Base-by-base conservation (phyloP, 2,329 filamentous ascomycete species). In the Blumeria graminis region DNA sequence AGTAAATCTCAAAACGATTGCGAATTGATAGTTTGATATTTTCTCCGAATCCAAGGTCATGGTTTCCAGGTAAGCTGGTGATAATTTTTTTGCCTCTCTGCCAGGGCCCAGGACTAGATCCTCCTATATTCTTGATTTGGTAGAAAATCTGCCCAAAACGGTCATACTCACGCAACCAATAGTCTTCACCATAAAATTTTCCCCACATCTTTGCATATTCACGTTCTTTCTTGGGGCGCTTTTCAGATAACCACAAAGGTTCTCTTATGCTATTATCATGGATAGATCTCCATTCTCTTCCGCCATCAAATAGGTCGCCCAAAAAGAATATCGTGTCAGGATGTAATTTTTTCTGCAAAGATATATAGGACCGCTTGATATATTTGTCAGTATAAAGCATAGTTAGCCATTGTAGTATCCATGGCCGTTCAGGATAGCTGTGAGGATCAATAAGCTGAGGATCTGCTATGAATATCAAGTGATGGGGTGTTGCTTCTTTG, bases 251-350 rank as follows among this genome's bases (percentile, higher is more conserved):
- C 78, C 78, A 82, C 60, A 72, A 71, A 0, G 77, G 76, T 60
- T 82, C 79, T 28, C 33, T 18, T 73, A 69, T 55, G 3, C 78
- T 79, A 50, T 74, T 68, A 46, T 77, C 82, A 28, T 73, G 73
- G 1, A 69, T 71, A 11, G 89, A 90, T 62, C 82, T 84, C 92
- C 92, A 98, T 71, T 98, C 92, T 62, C 92, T 78, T 8, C 92
- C 92, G 3, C 92, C 92, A 65, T 98, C 92, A 64, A 98, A 95
- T 0, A 98, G 72, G 66, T 98, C 92, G 7, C 92, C 92, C 0
- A 98, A 72, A 65, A 98, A 96, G 65, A 95, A 78, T 0, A 94
- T 73, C 14, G 85, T 89, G 66, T 95, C 87, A 0, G 92, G 92
- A n/a, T 78, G 77, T 13, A 96, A 73, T 16, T 78, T 71, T 16